These are phyloP conservation scores for Halenospora varia DNA, from an alignment of 495 filamentous ascomycete species.

Conservation along the genomic window DNA sequence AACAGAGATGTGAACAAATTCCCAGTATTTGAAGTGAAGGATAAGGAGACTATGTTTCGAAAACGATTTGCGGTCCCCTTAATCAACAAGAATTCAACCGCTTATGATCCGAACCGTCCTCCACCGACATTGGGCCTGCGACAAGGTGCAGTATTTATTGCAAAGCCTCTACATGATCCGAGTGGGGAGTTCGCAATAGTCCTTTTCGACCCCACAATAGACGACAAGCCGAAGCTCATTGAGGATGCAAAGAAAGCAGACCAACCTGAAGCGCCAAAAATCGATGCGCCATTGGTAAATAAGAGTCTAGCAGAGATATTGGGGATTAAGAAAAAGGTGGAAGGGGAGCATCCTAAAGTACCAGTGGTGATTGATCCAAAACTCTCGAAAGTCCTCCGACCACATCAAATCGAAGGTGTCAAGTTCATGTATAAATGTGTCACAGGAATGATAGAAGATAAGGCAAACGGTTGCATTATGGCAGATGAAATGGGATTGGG, in stretches of 20 bases:
- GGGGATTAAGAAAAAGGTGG: constrained; percentile 86
- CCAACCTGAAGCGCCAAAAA: constrained; percentile 41
- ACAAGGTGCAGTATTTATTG: constrained; percentile 78
- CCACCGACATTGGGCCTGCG: constrained; percentile 85
- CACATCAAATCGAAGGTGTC: constrained; percentile 97
- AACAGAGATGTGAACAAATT: constrained; percentile 88
- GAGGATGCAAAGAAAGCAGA: constrained; percentile 44
- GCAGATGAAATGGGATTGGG: constrained; percentile 98
- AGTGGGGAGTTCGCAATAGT: constrained; percentile 96
- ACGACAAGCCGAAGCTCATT: constrained; percentile 65
- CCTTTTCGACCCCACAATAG: constrained; percentile 89
- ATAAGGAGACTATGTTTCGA: constrained; percentile 77
- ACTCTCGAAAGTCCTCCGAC: constrained; percentile 85
- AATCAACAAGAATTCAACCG: constrained; percentile 67
- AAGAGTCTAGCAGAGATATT: constrained; percentile 95
- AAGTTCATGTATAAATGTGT: constrained; percentile 96
- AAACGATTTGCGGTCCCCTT: constrained; percentile 83
- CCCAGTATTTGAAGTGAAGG: constrained; percentile 83
- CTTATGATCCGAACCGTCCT: constrained; percentile 72
- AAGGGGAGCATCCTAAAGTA: constrained; percentile 76
- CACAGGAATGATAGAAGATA: constrained; percentile 88
- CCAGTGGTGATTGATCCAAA: constrained; percentile 96
- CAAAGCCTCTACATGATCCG: constrained; percentile 90
- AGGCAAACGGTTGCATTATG: constrained; percentile 98
- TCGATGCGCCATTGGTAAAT: constrained; percentile 82